Conservation (phyloP, 140 eudicot genomes). For the Flaveria floridana region DNA sequence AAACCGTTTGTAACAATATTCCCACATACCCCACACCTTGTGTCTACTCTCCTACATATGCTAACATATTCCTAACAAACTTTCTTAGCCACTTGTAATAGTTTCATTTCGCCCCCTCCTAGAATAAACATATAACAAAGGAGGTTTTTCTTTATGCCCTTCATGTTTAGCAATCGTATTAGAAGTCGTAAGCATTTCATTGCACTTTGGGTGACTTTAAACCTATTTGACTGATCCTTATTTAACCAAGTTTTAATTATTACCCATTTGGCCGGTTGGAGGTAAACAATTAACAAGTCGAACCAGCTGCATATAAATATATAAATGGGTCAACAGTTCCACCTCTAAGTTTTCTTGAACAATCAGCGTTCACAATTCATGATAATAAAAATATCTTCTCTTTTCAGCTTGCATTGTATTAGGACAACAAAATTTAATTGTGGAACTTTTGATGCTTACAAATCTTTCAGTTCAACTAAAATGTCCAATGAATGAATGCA, state of each 20-base stretch:
- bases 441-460: background rate
- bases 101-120: too few relatives aligned
- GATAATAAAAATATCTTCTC: background rate
- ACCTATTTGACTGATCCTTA: background rate
- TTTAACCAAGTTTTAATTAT: background rate
- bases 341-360: background rate
- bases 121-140: too few relatives aligned
- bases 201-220: background rate
- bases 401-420: background rate
- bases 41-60: too few relatives aligned
- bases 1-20: too few relatives aligned
- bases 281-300: background rate
- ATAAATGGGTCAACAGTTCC: background rate
- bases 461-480: background rate
- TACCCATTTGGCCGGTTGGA: background rate
- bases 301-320: too few relatives aligned
- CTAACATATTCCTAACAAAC: too few relatives aligned
- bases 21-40: too few relatives aligned
- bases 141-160: too few relatives aligned
- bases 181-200: background rate
- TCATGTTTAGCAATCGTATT: too few relatives aligned
- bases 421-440: background rate
- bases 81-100: too few relatives aligned
- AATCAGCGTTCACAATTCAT: background rate
- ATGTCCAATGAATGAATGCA: constrained; percentile 3